Conservation (phyloP, 1,139 yeast species). For the Yarrowia galli region DNA sequence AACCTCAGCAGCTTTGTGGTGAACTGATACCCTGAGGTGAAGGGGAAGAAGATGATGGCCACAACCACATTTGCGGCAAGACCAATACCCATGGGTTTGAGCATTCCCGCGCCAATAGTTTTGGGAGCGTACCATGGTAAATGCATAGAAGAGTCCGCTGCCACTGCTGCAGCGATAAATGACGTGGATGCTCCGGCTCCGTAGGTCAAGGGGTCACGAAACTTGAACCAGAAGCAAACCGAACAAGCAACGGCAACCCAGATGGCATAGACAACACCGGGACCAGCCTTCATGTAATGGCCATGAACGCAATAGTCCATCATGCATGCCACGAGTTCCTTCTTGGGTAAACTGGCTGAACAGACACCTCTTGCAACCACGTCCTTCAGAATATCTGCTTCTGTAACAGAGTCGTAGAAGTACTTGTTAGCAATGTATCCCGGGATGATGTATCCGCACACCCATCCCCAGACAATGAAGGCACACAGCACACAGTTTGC, state of each 20-base stretch:
- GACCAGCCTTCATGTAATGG: constrained; percentile 21
- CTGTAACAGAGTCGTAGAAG: constrained; percentile 28
- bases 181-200: constrained; percentile 6
- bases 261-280: constrained; percentile 10
- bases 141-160: background rate
- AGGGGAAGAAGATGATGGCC: constrained; percentile 26
- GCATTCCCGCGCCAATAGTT: constrained; percentile 5
- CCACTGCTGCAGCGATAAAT: constrained; percentile 9
- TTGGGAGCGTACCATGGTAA: constrained; percentile 22
- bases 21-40: constrained; percentile 23
- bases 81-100: constrained; percentile 23
- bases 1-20: constrained; percentile 1
- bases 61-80: constrained; percentile 22
- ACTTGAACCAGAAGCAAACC: constrained; percentile 26
- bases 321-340: background rate
- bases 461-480: constrained; percentile 26
- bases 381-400: background rate
- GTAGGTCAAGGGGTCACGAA: constrained; percentile 8
- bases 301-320: constrained; percentile 18
- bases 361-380: constrained; percentile 16
- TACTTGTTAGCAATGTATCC: constrained; percentile 28
- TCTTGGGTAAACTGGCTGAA: background rate
- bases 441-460: constrained; percentile 26
- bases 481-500: constrained; percentile 1
- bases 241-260: constrained; percentile 12